Evolutionary conservation across 83 land plant genomes (phyloP).

Genomic region (Thuja plicata): DNA sequence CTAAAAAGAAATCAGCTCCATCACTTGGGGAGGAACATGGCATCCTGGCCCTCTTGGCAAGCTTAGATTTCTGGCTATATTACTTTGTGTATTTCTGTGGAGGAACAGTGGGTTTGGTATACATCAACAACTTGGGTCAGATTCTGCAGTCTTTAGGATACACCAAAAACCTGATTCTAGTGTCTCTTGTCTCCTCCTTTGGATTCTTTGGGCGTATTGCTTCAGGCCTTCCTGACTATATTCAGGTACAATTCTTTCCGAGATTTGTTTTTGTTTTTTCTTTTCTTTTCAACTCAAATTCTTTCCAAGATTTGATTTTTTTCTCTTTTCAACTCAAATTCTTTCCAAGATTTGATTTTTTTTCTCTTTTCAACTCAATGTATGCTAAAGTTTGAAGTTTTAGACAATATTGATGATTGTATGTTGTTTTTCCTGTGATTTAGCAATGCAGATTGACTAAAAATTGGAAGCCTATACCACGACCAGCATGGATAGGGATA

Average conservation of each 20-base stretch:
- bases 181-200: slow-evolving; percentile 47
- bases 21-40: slow-evolving; percentile 53
- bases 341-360: background rate
- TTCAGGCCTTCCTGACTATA: slow-evolving; percentile 51
- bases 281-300: background rate
- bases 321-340: background rate
- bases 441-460: background rate
- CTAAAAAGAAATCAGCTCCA: background rate
- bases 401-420: background rate
- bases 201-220: slow-evolving; percentile 68
- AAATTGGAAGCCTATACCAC: background rate
- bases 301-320: background rate
- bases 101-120: slow-evolving; percentile 58
- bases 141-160: slow-evolving; percentile 51
- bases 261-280: no score
- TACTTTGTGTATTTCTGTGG: slow-evolving; percentile 55
- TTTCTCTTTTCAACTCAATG: no score
- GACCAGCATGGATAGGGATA: slow-evolving; percentile 57
- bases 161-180: slow-evolving; percentile 22
- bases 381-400: background rate
- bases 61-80: slow-evolving; percentile 58
- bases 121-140: slow-evolving; percentile 65
- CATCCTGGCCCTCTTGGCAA: slow-evolving; percentile 18
- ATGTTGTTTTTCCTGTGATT: background rate
- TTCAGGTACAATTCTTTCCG: slow-evolving; percentile 30